Conservation (phyloP, 192 early-diverging fungal genomes). For the Haplosporangium gracile region DNA sequence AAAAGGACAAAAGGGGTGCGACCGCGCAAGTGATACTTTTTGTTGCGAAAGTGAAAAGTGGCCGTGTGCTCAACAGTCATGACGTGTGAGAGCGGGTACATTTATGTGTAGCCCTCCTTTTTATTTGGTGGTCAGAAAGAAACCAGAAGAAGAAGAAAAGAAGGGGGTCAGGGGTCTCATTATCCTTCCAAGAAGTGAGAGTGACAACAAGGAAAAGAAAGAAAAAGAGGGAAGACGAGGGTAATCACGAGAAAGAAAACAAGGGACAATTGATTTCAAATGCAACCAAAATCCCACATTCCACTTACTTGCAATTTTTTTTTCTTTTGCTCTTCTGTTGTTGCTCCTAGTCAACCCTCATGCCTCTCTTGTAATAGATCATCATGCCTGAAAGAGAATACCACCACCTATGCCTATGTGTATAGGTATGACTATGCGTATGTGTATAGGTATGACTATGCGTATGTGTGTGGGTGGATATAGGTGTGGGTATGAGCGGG, state of each 20-base stretch:
- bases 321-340: not conserved
- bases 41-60: not conserved
- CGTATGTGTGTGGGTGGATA: not conserved
- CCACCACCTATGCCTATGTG: not conserved
- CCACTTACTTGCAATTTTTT: conserved; percentile 2
- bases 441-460: not conserved
- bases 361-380: not conserved
- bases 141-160: not conserved
- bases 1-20: too few relatives aligned
- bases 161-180: not conserved
- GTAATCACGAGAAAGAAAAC: conserved; percentile 4
- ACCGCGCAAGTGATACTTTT: too few relatives aligned
- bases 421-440: not conserved
- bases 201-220: not conserved
- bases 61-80: not conserved
- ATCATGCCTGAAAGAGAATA: not conserved
- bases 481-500: not conserved
- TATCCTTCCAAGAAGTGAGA: not conserved
- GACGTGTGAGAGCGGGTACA: not conserved
- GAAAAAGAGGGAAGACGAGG: not conserved
- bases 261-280: conserved; percentile 38
- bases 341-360: not conserved
- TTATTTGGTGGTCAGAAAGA: too few relatives aligned
- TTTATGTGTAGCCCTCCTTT: not conserved
- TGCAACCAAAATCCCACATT: conserved; percentile 54